Evolutionary conservation across 208 protist species (phyloP).

Genomic region (Trichomonas gallinae): DNA sequence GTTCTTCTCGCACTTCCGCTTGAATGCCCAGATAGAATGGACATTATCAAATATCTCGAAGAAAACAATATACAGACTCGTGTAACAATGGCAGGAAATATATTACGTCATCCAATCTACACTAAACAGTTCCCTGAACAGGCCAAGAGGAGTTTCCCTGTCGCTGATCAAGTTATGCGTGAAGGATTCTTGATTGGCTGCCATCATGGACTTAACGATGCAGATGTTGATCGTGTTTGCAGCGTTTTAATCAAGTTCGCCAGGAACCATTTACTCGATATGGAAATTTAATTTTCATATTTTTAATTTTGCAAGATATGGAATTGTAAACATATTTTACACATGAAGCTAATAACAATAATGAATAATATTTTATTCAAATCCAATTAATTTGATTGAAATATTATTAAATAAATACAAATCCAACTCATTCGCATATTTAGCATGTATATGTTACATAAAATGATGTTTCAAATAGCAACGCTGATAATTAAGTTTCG

Average conservation of each 20-base stretch:
- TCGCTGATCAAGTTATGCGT: conserved; percentile 23
- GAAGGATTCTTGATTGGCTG: conserved; percentile 33
- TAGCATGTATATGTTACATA: too few species aligned
- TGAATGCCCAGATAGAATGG: conserved; percentile 5
- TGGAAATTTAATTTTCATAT: too few species aligned
- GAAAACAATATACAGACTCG: conserved; percentile 29
- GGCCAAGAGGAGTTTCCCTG: not conserved
- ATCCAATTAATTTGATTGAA: too few species aligned
- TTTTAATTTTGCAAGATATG: too few species aligned
- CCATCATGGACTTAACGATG: conserved; percentile 26
- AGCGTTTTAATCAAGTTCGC: not conserved
- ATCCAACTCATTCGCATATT: too few species aligned
- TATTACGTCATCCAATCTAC: conserved; percentile 35
- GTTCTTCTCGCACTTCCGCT: conserved; percentile 34
- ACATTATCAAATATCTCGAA: conserved; percentile 25
- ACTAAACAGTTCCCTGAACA: conserved; percentile 1
- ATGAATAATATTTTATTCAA: too few species aligned
- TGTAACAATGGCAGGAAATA: conserved; percentile 38
- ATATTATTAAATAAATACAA: too few species aligned
- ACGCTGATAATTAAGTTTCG: too few species aligned
- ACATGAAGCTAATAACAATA: too few species aligned
- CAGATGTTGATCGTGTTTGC: conserved; percentile 33
- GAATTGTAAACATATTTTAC: too few species aligned
- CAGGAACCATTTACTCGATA: not conserved
- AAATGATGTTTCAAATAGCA: too few species aligned